Evolutionary conservation across 768 basidiomycete species (phyloP), one percentile per base, ranked within the genome.

Genomic region (Psilocybe subaeruginosa): DNA sequence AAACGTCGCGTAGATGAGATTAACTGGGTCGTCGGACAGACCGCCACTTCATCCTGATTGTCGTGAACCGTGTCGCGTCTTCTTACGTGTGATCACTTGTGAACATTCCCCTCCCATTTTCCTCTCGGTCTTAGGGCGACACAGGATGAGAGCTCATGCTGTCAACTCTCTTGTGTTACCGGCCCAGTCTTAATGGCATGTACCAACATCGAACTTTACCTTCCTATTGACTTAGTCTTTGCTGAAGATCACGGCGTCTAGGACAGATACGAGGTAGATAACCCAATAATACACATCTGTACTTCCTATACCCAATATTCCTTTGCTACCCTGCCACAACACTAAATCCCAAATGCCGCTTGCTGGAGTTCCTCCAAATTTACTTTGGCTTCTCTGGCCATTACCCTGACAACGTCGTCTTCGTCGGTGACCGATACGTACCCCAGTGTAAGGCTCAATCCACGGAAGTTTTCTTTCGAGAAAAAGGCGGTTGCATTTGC

Each of bases 211-310:
- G 59, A 84, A 65, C 64, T 41, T 59, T 80, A 78, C 87, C 91
- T 82, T 89, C 81, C 64, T 77, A 86, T 90, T 95, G 94, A 94
- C 93, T 91, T 87, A 87, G 86, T 77, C 85, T 78, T 79, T 76
- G 71, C 69, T 74, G 60, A 70, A 91, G 84, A 77, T 69, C 64
- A 77, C 86, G 76, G 78, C 79, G 77, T 80, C 80, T 90, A 88
- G 85, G 93, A 96, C 93, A 96, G 94, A 95, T 96, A 94, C 93
- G 93, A 83, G 91, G 92, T 82, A 78, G 68, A 86, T 73, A 85
- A 43, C 63, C 48, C 58, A 35, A 43, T 43, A 12, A 43, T 43
- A 43, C 41, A 43, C 41, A 43, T n/a, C 53, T 39, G 33, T 59
- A 52, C 29, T 57, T 29, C 23, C 43, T 50, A 6, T 31, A 27